Evolutionary conservation across 2,329 filamentous ascomycete species (phyloP).

Genomic region (Onygenales sp.): DNA sequence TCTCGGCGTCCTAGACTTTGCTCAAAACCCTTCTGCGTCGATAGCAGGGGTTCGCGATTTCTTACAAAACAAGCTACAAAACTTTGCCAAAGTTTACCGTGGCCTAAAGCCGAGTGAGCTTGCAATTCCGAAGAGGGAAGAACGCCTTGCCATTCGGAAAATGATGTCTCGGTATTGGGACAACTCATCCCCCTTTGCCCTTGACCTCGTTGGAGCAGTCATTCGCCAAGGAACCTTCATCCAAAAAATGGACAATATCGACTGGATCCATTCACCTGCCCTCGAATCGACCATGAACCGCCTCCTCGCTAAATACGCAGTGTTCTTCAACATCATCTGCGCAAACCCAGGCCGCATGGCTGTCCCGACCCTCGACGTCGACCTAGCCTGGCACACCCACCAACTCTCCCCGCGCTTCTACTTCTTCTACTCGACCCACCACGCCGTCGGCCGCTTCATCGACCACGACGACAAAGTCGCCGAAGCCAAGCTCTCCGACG

Average conservation of each 20-base stretch:
- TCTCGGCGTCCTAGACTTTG: slow-evolving; percentile 27
- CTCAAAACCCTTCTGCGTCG: slow-evolving; percentile 23
- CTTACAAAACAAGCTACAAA: slow-evolving; percentile 40
- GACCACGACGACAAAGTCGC: slow-evolving; percentile 80
- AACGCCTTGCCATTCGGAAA: slow-evolving; percentile 23
- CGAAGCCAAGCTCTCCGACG: slow-evolving; percentile 51
- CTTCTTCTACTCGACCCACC: slow-evolving; percentile 45
- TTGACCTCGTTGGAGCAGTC: slow-evolving; percentile 34
- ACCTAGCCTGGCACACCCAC: slow-evolving; percentile 55
- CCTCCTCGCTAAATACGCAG: slow-evolving; percentile 46
- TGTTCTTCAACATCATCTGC: slow-evolving; percentile 36
- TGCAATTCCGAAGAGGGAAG: slow-evolving; percentile 13
- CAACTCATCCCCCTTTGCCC: slow-evolving; percentile 28
- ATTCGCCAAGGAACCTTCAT: slow-evolving; percentile 35
- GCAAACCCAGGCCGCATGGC: slow-evolving; percentile 24
- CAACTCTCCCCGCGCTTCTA: slow-evolving; percentile 59
- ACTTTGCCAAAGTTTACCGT: slow-evolving; percentile 28
- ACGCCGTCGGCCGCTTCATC: slow-evolving; percentile 49
- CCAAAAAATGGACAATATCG: slow-evolving; percentile 60
- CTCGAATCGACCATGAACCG: slow-evolving; percentile 54
- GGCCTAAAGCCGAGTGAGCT: slow-evolving; percentile 24
- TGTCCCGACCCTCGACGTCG: slow-evolving; percentile 28
- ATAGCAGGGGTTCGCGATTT: slow-evolving; percentile 44
- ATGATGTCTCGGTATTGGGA: slow-evolving; percentile 38
- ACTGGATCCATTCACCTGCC: slow-evolving; percentile 68